Evolutionary conservation across 2,329 filamentous ascomycete species (phyloP).

Genomic region (Phialophora tarda): DNA sequence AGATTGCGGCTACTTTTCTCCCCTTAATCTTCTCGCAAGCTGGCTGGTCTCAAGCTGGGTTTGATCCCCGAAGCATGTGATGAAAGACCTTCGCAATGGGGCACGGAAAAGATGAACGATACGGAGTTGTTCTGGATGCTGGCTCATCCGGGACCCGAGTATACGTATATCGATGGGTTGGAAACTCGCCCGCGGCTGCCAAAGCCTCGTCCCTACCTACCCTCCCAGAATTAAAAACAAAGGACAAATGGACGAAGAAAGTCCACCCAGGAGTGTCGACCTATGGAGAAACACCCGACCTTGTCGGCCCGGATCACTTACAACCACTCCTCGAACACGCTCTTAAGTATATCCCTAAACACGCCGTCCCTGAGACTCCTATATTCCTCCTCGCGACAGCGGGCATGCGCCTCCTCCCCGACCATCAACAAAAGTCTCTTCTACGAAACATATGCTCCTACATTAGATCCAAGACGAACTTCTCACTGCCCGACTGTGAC

Average conservation of each 20-base stretch:
- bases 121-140: slow-evolving; percentile 95
- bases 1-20: not conserved
- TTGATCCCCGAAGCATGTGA: slow-evolving; percentile 1
- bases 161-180: slow-evolving; percentile 93
- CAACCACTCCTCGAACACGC: slow-evolving; percentile 81
- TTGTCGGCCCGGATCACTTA: slow-evolving; percentile 82
- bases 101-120: slow-evolving; percentile 56
- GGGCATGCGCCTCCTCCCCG: slow-evolving; percentile 84
- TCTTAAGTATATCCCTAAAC: slow-evolving; percentile 73
- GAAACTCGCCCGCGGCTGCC: slow-evolving; percentile 69
- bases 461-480: slow-evolving; percentile 74
- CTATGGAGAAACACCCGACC: slow-evolving; percentile 76
- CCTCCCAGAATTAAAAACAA: slow-evolving; percentile 80
- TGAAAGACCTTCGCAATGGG: slow-evolving; percentile 25
- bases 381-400: slow-evolving; percentile 96
- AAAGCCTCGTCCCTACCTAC: slow-evolving; percentile 65
- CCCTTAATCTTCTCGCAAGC: not conserved
- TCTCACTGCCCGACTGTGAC: slow-evolving; percentile 86
- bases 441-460: slow-evolving; percentile 82
- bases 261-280: slow-evolving; percentile 91
- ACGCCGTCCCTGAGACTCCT: slow-evolving; percentile 81
- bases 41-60: not conserved
- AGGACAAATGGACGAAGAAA: slow-evolving; percentile 90
- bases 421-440: slow-evolving; percentile 72
- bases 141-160: slow-evolving; percentile 94